Conservation (phyloP, 1,139 yeast genomes). For the Saccharomyces hybrid region DNA sequence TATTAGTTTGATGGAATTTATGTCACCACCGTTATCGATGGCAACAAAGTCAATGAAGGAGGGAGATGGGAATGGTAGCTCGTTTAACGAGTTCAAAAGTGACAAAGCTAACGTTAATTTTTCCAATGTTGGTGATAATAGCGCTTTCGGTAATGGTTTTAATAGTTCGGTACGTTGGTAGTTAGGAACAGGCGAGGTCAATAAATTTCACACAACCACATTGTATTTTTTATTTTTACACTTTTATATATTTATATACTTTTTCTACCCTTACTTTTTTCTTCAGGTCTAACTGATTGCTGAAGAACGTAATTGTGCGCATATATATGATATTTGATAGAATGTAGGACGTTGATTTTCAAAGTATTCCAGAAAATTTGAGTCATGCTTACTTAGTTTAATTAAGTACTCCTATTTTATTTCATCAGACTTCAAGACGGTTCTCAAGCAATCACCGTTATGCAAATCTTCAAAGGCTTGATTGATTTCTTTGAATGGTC, state of each 20-base stretch:
- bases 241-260: neutral
- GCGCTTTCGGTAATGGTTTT: constrained; percentile 6
- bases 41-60: constrained; percentile 3
- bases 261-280: neutral
- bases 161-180: constrained; percentile 10
- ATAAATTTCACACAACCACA: neutral
- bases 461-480: constrained; percentile 93
- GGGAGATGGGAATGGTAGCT: neutral
- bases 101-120: constrained; percentile 7
- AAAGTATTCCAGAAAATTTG: neutral
- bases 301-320: constrained; percentile 1
- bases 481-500: constrained; percentile 68
- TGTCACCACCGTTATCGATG: constrained; percentile 8
- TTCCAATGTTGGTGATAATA: constrained; percentile 4
- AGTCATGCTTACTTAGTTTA: neutral
- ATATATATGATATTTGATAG: constrained; percentile 1
- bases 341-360: neutral
- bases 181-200: constrained; percentile 10
- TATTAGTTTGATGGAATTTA: constrained; percentile 8
- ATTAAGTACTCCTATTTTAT: neutral
- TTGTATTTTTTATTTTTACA: neutral
- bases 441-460: constrained; percentile 87
- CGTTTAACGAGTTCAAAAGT: neutral
- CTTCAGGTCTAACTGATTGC: neutral
- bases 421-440: constrained; percentile 48